Evolutionary conservation across 768 basidiomycete genomes (phyloP), one percentile per base, ranked within the genome.

Genomic region (Boletus sp.): DNA sequence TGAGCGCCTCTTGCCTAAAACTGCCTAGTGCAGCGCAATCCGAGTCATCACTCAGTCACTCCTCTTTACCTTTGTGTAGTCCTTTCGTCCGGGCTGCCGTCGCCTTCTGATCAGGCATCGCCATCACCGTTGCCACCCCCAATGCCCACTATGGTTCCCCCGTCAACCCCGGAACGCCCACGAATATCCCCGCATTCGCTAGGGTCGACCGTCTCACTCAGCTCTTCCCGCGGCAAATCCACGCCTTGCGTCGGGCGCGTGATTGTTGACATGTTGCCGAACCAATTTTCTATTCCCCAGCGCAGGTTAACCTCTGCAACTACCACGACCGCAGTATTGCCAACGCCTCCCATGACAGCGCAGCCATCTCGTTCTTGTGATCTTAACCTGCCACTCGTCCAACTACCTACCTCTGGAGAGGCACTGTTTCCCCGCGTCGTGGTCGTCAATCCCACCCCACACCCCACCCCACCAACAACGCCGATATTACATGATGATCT

Each of bases 391-490:
- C 74, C 72, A 7, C 55, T 63, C 10, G 71, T 74, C 14, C 65
- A 67, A 40, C 45, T 70, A 1, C 73, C 73, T 3, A 51, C 71
- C 1, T 24, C 63, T 5, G 24, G 64, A 2, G 63, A 70, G 29
- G 62, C 57, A 58, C 71, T 52, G 64, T 76, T 81, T 33, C 86
- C 85, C 14, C 77, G 79, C 29, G 78, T 92, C 7, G 80, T 90
- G 15, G 79, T 92, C 20, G 83, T 90, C 9, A 84, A 87, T 61
- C 87, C 89, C 17, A 90, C 89, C 0, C 89, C 89, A 3, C 86
- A 86, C 60, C 87, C 86, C 1, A 92, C 90, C 1, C 89, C 90
- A 7, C 90, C 90, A 3, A 80, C 84, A 2, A 89, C 88, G 1
- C 89, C 87, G 9, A 67, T 77, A 50, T 63, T 80, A 52, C 67